Evolutionary conservation across 495 filamentous ascomycete species (phyloP).

Genomic region (Penicillium lagena): DNA sequence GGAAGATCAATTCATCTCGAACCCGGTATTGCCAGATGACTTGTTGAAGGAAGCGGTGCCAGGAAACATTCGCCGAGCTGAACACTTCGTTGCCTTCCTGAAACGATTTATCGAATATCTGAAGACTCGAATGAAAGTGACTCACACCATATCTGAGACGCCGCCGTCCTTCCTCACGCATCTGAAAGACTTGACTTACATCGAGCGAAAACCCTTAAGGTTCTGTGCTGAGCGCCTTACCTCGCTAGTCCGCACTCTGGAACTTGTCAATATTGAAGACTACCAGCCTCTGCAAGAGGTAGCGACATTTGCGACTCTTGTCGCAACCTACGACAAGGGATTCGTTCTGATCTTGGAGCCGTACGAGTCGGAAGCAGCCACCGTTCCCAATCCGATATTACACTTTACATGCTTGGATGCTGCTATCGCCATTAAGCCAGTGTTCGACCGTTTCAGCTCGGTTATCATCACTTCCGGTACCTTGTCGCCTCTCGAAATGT

Average conservation of each 20-base stretch:
- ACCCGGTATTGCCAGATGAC: conserved; percentile 50
- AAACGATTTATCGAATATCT: conserved; percentile 97
- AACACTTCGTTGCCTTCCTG: conserved; percentile 93
- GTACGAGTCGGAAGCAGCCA: conserved; percentile 91
- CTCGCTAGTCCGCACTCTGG: conserved; percentile 89
- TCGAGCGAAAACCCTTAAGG: conserved; percentile 90
- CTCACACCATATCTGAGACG: conserved; percentile 94
- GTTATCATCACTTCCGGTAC: conserved; percentile 99
- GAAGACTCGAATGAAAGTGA: conserved; percentile 97
- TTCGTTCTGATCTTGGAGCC: conserved; percentile 95
- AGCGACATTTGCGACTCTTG: conserved; percentile 95
- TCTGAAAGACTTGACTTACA: conserved; percentile 91
- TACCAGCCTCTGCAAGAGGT: conserved; percentile 97
- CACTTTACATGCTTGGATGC: conserved; percentile 98
- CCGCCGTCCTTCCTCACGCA: conserved; percentile 90
- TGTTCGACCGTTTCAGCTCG: conserved; percentile 94
- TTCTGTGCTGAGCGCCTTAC: conserved; percentile 96
- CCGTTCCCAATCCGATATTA: conserved; percentile 89
- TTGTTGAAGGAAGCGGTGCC: conserved; percentile 78
- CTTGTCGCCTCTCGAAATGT: conserved; percentile 96
- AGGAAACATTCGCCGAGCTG: conserved; percentile 91
- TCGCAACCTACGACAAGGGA: conserved; percentile 95
- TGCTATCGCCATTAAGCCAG: conserved; percentile 95
- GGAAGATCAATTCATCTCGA: conserved; percentile 95
- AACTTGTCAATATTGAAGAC: conserved; percentile 96